Conservation (phyloP, 2,329 filamentous ascomycete genomes). For the Xylariaceae sp. region DNA sequence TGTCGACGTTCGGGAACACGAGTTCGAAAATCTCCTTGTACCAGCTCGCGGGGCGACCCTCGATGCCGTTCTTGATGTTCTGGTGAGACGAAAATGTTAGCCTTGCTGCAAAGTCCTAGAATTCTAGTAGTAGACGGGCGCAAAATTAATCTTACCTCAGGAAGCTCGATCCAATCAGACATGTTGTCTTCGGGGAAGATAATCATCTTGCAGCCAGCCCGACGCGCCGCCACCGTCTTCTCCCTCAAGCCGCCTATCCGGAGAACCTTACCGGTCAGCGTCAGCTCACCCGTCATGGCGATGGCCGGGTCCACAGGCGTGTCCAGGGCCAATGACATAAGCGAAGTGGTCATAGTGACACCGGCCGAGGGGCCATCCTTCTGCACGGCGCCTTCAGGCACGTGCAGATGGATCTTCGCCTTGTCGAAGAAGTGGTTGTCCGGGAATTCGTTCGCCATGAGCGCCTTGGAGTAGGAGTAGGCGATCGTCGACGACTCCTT, state of each 20-base stretch:
- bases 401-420: slow-evolving; percentile 91
- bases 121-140: slow-evolving; percentile 1
- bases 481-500: slow-evolving; percentile 94
- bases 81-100: slow-evolving; percentile 36
- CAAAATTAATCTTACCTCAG: slow-evolving; percentile 64
- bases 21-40: slow-evolving; percentile 90
- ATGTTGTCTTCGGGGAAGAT: slow-evolving; percentile 94
- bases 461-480: slow-evolving; percentile 89
- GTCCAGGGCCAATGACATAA: slow-evolving; percentile 80
- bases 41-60: slow-evolving; percentile 88
- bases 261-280: slow-evolving; percentile 92
- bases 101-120: not conserved
- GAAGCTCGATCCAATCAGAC: slow-evolving; percentile 95
- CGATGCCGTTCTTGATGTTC: slow-evolving; percentile 97
- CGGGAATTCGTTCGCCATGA: slow-evolving; percentile 78
- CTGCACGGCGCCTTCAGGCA: slow-evolving; percentile 89
- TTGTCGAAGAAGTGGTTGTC: slow-evolving; percentile 95
- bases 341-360: slow-evolving; percentile 95
- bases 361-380: slow-evolving; percentile 93
- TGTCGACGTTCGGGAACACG: slow-evolving; percentile 78
- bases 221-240: slow-evolving; percentile 92
- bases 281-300: slow-evolving; percentile 97
- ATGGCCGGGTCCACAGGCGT: slow-evolving; percentile 74
- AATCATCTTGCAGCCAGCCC: slow-evolving; percentile 87
- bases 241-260: slow-evolving; percentile 90